Evolutionary conservation across 352 stramenopile species (phyloP).

Genomic region (Globisporangium parvum): DNA sequence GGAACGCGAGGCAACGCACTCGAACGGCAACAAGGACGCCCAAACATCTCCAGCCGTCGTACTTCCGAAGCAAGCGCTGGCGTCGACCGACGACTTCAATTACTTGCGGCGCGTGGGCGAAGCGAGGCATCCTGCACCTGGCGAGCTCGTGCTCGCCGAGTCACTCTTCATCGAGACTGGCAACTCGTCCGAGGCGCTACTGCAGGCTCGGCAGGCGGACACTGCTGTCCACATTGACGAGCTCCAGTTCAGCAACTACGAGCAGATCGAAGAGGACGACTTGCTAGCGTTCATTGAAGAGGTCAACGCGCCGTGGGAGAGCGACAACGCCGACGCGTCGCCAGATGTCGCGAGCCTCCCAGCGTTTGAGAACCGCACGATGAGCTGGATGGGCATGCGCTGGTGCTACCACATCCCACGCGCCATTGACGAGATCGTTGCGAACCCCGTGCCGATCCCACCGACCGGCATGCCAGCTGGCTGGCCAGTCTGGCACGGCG

Average conservation of each 20-base stretch:
- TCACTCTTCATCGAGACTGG: constrained; percentile 60
- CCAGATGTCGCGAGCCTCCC: constrained; percentile 17
- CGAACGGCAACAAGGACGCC: not conserved
- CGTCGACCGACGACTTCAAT: constrained; percentile 53
- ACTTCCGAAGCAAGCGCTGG: not conserved
- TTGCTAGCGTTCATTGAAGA: constrained; percentile 40
- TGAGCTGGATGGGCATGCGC: constrained; percentile 72
- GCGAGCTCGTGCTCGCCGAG: constrained; percentile 65
- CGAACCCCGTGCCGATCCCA: constrained; percentile 53
- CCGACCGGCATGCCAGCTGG: constrained; percentile 45
- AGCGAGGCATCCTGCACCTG: constrained; percentile 35
- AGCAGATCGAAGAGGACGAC: constrained; percentile 19
- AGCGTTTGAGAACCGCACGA: constrained; percentile 41
- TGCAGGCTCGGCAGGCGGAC: not conserved
- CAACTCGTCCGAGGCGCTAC: constrained; percentile 9
- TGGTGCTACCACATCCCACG: constrained; percentile 78
- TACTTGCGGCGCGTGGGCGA: constrained; percentile 44
- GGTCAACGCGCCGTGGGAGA: constrained; percentile 54
- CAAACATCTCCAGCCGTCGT: too few species aligned
- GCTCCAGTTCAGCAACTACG: constrained; percentile 20
- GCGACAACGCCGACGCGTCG: constrained; percentile 12
- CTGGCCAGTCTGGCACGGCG: constrained; percentile 56
- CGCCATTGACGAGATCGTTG: constrained; percentile 40
- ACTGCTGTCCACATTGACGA: constrained; percentile 15
- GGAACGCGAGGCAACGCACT: not conserved